Conservation (phyloP, 2,329 filamentous ascomycete genomes). For the Thelonectria discophora region DNA sequence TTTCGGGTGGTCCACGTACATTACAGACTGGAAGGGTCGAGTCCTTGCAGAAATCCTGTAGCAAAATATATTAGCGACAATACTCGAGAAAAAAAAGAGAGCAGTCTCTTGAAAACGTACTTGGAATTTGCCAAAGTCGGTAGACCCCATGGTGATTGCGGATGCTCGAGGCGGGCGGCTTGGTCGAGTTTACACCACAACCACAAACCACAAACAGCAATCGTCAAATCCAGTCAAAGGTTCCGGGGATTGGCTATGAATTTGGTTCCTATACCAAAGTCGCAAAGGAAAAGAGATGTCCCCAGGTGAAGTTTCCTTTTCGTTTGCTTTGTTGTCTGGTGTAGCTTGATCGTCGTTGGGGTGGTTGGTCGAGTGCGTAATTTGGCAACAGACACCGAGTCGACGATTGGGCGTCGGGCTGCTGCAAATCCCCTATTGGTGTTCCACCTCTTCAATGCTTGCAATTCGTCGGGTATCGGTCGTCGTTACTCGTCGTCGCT, state of each 20-base stretch:
- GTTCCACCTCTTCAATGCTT: slow-evolving; percentile 7
- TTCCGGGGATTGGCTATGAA: slow-evolving; percentile 20
- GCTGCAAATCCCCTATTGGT: slow-evolving; percentile 6
- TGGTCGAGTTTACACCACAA: slow-evolving; percentile 40
- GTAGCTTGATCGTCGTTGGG: slow-evolving; percentile 25
- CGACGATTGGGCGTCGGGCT: slow-evolving; percentile 3
- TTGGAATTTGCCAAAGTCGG: slow-evolving; percentile 69
- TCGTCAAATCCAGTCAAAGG: slow-evolving; percentile 23
- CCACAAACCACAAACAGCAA: slow-evolving; percentile 42
- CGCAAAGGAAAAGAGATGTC: neutral
- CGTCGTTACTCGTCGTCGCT: neutral
- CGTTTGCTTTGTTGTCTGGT: slow-evolving; percentile 9
- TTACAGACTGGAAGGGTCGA: slow-evolving; percentile 86
- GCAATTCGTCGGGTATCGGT: neutral
- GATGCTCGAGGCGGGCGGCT: slow-evolving; percentile 41
- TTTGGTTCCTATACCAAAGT: neutral
- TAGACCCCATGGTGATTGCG: slow-evolving; percentile 64
- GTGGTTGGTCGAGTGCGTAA: slow-evolving; percentile 24
- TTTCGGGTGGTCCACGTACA: slow-evolving; percentile 61
- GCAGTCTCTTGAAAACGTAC: slow-evolving; percentile 48
- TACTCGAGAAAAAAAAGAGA: slow-evolving; percentile 1
- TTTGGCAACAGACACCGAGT: slow-evolving; percentile 9
- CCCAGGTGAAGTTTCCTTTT: slow-evolving; percentile 2
- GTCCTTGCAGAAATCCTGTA: slow-evolving; percentile 82
- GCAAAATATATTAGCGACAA: slow-evolving; percentile 38